Evolutionary conservation across 768 basidiomycete species (phyloP), one percentile per base, ranked within the genome.

Genomic region (Strobilomyces dryophilus): DNA sequence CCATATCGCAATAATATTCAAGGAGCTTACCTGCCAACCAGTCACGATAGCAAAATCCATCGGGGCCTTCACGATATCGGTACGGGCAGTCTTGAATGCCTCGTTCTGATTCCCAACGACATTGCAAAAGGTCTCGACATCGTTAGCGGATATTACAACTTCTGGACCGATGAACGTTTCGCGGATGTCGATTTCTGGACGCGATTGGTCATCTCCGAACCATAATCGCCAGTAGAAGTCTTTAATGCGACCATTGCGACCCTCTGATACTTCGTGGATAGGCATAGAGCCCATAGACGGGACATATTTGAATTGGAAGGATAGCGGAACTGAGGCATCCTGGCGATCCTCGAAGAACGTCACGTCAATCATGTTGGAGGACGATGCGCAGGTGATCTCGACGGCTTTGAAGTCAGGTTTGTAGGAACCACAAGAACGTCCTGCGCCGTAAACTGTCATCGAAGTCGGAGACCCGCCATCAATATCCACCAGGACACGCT

Each of bases 31-130:
- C 87, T 95, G 85, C 97, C 97, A 99, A 43, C 95, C 95, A 37
- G 94, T 87, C 47, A 98, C 95, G 64, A 99, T 99, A 24, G 95
- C 92, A 62, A 97, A 98, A 73, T 98, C 95, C 92, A 99, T 95
- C 0, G 97, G 97, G 2, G 95, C 93, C 63, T 89, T 82, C 41
- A 92, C 82, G 42, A 63, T 69, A 21, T 77, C 76, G 45, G 77
- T 85, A 52, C 92, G 80, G 4, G 77, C 82, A 12, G 79, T 76
- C 79, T 95, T 92, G 80, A 95, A 99, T 1, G 81, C 80, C 66
- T 93, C 95, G 29, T 83, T 87, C 64, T 95, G 86, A 71, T 98
- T 98, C 31, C 95, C 95, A 51, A 98, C 84, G 45, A 99, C 87
- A 21, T 84, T 80, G 62, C 92, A 95, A 79, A 99, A 99, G 11